Evolutionary conservation across 768 basidiomycete genomes (phyloP), one percentile per base, ranked within the genome.

Genomic region (Amanita muscaria): DNA sequence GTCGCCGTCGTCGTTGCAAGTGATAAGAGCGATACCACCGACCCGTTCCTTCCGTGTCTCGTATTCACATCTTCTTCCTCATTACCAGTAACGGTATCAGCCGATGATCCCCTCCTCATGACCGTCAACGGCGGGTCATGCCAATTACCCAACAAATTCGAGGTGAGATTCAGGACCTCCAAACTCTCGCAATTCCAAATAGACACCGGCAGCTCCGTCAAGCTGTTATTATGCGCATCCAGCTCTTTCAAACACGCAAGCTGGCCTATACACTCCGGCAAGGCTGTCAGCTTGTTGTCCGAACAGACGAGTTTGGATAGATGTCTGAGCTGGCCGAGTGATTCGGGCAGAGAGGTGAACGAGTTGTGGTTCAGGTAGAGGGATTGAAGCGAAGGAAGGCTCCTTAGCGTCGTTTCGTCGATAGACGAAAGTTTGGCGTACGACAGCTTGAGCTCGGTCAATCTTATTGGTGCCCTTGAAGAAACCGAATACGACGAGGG

Each of bases 171-270:
- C 57, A 98, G 74, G 32, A 72, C 68, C 33, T 62, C 59, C 44
- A 99, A 67, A 4, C 73, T 76, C 0, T 77, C 69, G 61, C 93
- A 97, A 30, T 80, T 74, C 96, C 96, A 99, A 1, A 99, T 60
- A 25, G 76, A 67, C 15, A 64, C 64, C 0, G 93, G 89, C 0
- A 98, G 64, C 52, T 81, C 79, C 4, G 70, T 76, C 36, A 98
- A 68, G 53, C 82, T 84, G 66, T 98, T 99, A 58, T 88, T 92
- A 58, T 97, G 93, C 2, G 84, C 84, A 52, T 96, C 89, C 32
- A 99, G 71, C 1, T 64, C 67, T 51, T 82, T 76, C 8, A 98
- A 73, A 33, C 77, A 79, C 62, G 79, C 77, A 35, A 98, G 68
- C 7, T 69, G 68, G 11, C 90, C 90, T 38, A 98, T 80, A 32